Evolutionary conservation across 495 filamentous ascomycete genomes (phyloP).

Genomic region (Penicillium cataractarum): DNA sequence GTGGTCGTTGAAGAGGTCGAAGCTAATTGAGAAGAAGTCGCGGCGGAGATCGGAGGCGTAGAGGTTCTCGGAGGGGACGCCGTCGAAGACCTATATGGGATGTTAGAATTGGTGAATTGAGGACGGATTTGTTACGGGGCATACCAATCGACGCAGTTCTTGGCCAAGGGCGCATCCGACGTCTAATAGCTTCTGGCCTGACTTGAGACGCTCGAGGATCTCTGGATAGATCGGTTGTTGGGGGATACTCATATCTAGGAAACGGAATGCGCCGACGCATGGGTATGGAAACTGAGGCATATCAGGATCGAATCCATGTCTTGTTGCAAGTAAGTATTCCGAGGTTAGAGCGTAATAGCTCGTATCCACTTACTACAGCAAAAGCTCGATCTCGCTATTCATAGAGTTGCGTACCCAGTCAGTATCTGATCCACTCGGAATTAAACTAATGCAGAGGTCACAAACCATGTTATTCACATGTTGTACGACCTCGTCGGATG

Average conservation of each 20-base stretch:
- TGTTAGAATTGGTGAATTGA: no score
- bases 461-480: slow-evolving; percentile 53
- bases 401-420: neutral
- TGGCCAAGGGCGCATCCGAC: slow-evolving; percentile 45
- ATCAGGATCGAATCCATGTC: neutral
- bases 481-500: slow-evolving; percentile 42
- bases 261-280: slow-evolving; percentile 57
- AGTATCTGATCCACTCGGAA: neutral
- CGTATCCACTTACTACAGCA: slow-evolving; percentile 18
- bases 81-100: slow-evolving; percentile 28
- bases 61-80: slow-evolving; percentile 31
- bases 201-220: slow-evolving; percentile 44
- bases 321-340: neutral
- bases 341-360: neutral
- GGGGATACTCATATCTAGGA: slow-evolving; percentile 48
- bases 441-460: neutral
- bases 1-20: slow-evolving; percentile 51
- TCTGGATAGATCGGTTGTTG: slow-evolving; percentile 37
- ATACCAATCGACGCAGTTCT: slow-evolving; percentile 41
- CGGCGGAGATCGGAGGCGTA: slow-evolving; percentile 45
- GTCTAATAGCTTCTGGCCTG: slow-evolving; percentile 45
- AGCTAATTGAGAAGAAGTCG: slow-evolving; percentile 50
- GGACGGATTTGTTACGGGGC: no score
- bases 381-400: slow-evolving; percentile 26
- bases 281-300: slow-evolving; percentile 45